These are phyloP conservation scores for Leptographium procerum DNA, from an alignment of 2,329 filamentous ascomycete genomes.

Conservation along the genomic window DNA sequence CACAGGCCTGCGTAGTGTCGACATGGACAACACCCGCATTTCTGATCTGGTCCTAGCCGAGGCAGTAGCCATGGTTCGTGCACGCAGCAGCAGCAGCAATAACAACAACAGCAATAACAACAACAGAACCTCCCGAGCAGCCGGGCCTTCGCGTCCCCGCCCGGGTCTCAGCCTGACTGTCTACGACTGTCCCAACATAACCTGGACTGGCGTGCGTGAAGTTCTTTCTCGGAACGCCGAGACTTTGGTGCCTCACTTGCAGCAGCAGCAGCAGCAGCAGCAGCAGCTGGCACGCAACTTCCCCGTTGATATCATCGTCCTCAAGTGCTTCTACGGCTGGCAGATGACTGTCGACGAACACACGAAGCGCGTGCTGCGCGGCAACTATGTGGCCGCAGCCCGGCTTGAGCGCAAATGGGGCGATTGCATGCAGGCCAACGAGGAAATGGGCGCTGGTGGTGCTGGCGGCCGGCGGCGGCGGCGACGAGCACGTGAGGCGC, in stretches of 20 bases:
- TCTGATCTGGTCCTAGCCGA: constrained; percentile 79
- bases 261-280: constrained; percentile 6
- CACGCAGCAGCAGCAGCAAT: constrained; percentile 28
- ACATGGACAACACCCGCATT: constrained; percentile 88
- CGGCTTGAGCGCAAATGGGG: constrained; percentile 87
- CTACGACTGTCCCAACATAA: constrained; percentile 86
- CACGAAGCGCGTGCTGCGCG: constrained; percentile 69
- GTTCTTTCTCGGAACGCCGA: constrained; percentile 78
- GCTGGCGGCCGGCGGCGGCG: constrained; percentile 57
- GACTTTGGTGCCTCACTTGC: constrained; percentile 37
- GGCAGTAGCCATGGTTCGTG: constrained; percentile 67
- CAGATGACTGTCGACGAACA: constrained; percentile 94
- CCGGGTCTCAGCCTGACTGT: constrained; percentile 66
- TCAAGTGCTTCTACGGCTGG: constrained; percentile 94
- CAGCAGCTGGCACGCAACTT: constrained; percentile 31
- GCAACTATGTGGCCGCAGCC: constrained; percentile 61
- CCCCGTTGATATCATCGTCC: constrained; percentile 66
- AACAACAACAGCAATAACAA: not conserved
- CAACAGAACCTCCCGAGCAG: too few species aligned
- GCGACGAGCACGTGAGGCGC: constrained; percentile 69
- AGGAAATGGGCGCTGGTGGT: constrained; percentile 65
- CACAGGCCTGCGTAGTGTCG: constrained; percentile 54
- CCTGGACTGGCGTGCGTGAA: constrained; percentile 83
- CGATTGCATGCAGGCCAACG: constrained; percentile 83
- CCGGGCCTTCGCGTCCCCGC: constrained; percentile 33